These are phyloP conservation scores for Neoboletus subvelutipes DNA, from an alignment of 768 basidiomycete species.

Conservation along the genomic window DNA sequence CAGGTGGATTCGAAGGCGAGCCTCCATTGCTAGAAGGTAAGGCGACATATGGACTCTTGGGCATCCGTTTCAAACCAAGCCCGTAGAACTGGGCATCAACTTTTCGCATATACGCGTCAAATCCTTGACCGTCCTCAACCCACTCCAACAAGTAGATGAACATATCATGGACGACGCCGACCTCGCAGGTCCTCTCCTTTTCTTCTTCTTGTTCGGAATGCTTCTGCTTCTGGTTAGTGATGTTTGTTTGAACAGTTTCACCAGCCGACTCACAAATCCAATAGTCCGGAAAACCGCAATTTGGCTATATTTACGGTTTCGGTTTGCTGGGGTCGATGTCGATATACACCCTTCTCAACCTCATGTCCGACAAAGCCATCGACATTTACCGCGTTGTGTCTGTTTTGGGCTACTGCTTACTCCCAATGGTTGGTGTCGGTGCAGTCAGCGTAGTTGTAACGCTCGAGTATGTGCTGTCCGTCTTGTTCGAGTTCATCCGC, in stretches of 20 bases:
- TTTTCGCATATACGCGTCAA: conserved; percentile 94
- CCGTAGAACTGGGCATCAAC: conserved; percentile 92
- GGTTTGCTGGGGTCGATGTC: conserved; percentile 91
- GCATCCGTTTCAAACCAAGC: not conserved
- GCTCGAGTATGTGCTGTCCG: conserved; percentile 68
- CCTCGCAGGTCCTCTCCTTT: conserved; percentile 92
- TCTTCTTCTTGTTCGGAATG: conserved; percentile 92
- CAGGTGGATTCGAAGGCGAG: conserved; percentile 93
- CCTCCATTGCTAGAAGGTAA: conserved; percentile 92
- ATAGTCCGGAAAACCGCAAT: conserved; percentile 97
- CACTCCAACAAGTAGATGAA: conserved; percentile 77
- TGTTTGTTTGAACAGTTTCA: not conserved
- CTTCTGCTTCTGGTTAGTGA: conserved; percentile 84
- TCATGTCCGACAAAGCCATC: conserved; percentile 95
- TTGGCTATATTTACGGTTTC: conserved; percentile 98
- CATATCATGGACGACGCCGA: conserved; percentile 99
- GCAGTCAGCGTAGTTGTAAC: conserved; percentile 83
- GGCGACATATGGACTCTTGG: conserved; percentile 7
- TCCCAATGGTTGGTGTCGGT: conserved; percentile 95
- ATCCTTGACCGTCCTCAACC: conserved; percentile 94
- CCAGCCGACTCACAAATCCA: not conserved
- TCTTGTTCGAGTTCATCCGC: conserved; percentile 1
- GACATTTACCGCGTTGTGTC: conserved; percentile 94
- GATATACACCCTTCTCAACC: conserved; percentile 91
- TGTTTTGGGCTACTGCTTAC: conserved; percentile 92